Evolutionary conservation across 129 eudicot species (phyloP).

Genomic region (Chrysanthemum makinoi): DNA sequence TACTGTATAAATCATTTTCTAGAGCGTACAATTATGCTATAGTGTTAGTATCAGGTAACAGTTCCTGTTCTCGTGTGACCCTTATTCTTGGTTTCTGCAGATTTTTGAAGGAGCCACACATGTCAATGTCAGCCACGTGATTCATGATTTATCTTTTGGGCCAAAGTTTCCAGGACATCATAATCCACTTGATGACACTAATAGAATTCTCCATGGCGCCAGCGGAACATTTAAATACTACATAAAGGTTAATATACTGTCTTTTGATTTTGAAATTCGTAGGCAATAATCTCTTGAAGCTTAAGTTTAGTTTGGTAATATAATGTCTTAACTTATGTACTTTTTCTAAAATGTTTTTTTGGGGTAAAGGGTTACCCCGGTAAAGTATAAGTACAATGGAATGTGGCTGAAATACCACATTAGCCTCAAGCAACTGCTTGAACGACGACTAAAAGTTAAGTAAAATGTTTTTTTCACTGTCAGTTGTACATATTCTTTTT

Average conservation of each 20-base stretch:
- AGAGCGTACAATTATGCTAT: not conserved
- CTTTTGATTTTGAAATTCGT: conserved; percentile 2
- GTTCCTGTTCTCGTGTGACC: not conserved
- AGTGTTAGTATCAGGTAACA: not conserved
- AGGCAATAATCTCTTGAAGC: not conserved
- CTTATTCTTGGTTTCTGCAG: conserved; percentile 34
- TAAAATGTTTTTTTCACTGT: not conserved
- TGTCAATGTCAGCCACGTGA: conserved; percentile 94
- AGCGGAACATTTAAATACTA: conserved; percentile 98
- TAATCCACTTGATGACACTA: conserved; percentile 89
- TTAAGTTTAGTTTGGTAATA: not conserved
- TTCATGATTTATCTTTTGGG: conserved; percentile 94
- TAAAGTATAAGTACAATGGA: too few species aligned
- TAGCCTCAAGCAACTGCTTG: too few species aligned
- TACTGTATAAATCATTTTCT: conserved; percentile 2
- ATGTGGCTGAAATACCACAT: too few species aligned
- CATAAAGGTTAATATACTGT: conserved; percentile 68
- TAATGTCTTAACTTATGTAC: not conserved
- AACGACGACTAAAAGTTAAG: too few species aligned
- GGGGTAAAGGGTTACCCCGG: too few species aligned
- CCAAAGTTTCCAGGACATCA: conserved; percentile 96
- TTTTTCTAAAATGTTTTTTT: not conserved
- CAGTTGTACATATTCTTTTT: not conserved
- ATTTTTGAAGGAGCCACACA: conserved; percentile 87
- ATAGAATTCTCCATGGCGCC: conserved; percentile 61